Evolutionary conservation across 1,284 basidiomycete species (phyloP).

Genomic region (Ustilago trichophora): DNA sequence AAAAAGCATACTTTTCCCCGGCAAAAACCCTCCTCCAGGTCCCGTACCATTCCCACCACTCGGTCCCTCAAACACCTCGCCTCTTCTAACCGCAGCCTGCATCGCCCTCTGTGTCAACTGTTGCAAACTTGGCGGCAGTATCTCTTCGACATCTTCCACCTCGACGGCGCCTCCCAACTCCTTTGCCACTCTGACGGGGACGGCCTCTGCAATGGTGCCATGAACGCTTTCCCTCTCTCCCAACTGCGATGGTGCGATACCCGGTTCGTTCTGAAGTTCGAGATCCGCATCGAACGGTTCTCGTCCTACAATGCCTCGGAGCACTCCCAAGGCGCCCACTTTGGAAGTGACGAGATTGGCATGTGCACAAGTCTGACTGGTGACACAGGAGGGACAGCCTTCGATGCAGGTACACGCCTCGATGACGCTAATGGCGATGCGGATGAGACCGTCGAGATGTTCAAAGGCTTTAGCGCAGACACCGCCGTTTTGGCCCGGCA

Average conservation of each 20-base stretch:
- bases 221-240: constrained; percentile 30
- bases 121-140: constrained; percentile 41
- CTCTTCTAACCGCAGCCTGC: constrained; percentile 19
- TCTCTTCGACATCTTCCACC: constrained; percentile 48
- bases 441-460: constrained; percentile 75
- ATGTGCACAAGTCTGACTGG: constrained; percentile 48
- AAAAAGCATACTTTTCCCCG: constrained; percentile 42
- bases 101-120: constrained; percentile 23
- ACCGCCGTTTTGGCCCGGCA: constrained; percentile 76
- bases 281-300: constrained; percentile 57
- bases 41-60: constrained; percentile 26
- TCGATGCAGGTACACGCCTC: constrained; percentile 76
- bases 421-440: constrained; percentile 74
- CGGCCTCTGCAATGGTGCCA: constrained; percentile 42
- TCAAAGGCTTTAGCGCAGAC: constrained; percentile 83
- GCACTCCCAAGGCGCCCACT: constrained; percentile 59
- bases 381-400: constrained; percentile 79
- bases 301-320: constrained; percentile 58
- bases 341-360: constrained; percentile 63
- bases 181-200: constrained; percentile 36
- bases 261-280: constrained; percentile 52
- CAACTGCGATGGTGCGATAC: constrained; percentile 32
- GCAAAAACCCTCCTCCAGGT: constrained; percentile 32
- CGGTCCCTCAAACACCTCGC: constrained; percentile 8
- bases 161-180: constrained; percentile 28